phyloP scores from a whole-genome alignment of 192 early-diverging fungal genomes.

The Oehlia diaphana region DNA sequence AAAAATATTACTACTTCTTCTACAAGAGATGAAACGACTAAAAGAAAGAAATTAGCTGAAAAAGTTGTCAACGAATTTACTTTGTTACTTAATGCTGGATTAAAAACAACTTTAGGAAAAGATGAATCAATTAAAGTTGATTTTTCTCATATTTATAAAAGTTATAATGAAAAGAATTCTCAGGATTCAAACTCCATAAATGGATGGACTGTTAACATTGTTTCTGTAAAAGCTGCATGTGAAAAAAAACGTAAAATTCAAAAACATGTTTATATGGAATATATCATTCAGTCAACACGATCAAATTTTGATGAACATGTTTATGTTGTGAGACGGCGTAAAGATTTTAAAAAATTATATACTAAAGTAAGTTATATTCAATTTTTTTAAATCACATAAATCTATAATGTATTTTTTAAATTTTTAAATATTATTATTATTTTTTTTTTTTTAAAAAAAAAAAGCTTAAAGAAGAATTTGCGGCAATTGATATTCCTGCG shows the following conservation, averaged over 20 bases:
- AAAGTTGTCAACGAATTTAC: slow-evolving; percentile 37
- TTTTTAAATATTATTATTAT: not conserved
- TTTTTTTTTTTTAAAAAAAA: not conserved
- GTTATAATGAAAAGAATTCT: not conserved
- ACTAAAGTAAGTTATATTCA: slow-evolving; percentile 34
- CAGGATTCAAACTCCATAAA: slow-evolving; percentile 29
- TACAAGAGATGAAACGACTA: slow-evolving; percentile 22
- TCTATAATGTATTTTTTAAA: not conserved
- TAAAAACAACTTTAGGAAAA: slow-evolving; percentile 36
- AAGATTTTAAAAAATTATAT: slow-evolving; percentile 47
- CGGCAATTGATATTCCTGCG: slow-evolving; percentile 46
- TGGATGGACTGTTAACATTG: slow-evolving; percentile 48
- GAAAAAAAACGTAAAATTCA: slow-evolving; percentile 31
- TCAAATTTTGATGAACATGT: slow-evolving; percentile 29
- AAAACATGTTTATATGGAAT: slow-evolving; percentile 31
- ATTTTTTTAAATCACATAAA: not conserved
- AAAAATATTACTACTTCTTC: slow-evolving; percentile 36
- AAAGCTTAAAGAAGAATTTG: slow-evolving; percentile 45
- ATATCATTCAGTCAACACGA: slow-evolving; percentile 40
- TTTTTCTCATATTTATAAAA: slow-evolving; percentile 3
- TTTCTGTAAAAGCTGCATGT: slow-evolving; percentile 38
- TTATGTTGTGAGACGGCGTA: slow-evolving; percentile 47
- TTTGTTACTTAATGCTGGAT: slow-evolving; percentile 33
- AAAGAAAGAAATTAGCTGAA: slow-evolving; percentile 35
- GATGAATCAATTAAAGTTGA: slow-evolving; percentile 26